Evolutionary conservation across 495 filamentous ascomycete species (phyloP), one percentile per base, ranked within the genome.

Genomic region (Entonaema liquescens): DNA sequence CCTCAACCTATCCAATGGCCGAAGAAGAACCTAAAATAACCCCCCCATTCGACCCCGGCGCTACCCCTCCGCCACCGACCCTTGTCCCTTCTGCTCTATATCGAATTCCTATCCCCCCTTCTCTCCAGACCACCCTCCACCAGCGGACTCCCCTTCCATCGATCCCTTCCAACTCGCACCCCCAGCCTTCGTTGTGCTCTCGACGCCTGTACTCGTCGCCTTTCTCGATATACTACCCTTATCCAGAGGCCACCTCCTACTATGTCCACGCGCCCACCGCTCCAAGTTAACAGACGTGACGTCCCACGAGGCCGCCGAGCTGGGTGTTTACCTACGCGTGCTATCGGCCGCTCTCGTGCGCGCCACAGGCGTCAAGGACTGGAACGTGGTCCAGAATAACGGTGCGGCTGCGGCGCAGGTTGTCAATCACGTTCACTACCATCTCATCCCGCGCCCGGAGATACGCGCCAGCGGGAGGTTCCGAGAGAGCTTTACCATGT

Each of bases 341-440:
- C 74, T 97, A 21, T 91, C 91, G 1, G 82, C 89, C 5, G 91
- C 92, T 0, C 86, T 95, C 15, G 87, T 86, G 52, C 83, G 82
- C 17, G 85, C 85, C 0, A 88, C 84, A 13, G 88, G 87, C 6
- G 87, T 93, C 31, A 84, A 82, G 17, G 92, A 94, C 79, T 95
- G 91, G 89, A 98, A 98, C 79, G 86, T 97, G 21, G 92, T 97
- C 66, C 93, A 97, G 82, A 98, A 98, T 80, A 98, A 97, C 79
- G 94, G 94, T 2, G 88, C 87, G 0, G 83, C 91, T 25, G 95
- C 95, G 11, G 94, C 93, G 6, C 95, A 98, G 80, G 92, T 94
- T 23, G 93, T 98, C 2, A 89, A 89, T 21, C 94, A 97, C 79
- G 90, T 95, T 5, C 94, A 98, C 78, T 97, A 94, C 79, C 95